Evolutionary conservation across 345 rosid genomes (phyloP).

Genomic region (Syzygium jambos): DNA sequence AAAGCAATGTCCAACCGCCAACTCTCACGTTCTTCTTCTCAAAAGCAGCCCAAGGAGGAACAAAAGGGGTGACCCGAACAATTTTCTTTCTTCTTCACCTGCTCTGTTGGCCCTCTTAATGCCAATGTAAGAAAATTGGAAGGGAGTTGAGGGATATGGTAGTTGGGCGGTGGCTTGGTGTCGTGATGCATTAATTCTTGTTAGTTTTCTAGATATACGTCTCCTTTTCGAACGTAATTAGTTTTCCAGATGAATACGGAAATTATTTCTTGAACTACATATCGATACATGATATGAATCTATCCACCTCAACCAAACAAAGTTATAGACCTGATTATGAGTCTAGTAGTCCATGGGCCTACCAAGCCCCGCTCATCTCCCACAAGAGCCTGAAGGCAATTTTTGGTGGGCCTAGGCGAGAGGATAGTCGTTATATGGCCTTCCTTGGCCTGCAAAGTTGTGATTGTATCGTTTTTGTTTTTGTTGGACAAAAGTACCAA

Average conservation of each 20-base stretch:
- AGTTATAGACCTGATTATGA: background rate
- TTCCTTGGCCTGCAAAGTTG: background rate
- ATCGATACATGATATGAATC: background rate
- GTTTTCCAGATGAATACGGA: background rate
- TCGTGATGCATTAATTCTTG: background rate
- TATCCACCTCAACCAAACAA: background rate
- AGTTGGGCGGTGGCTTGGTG: background rate
- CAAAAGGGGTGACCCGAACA: background rate
- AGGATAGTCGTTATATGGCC: too few relatives aligned
- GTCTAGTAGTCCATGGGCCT: background rate
- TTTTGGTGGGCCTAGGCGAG: background rate
- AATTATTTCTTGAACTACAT: background rate
- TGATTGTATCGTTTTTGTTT: background rate
- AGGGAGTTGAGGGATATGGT: background rate
- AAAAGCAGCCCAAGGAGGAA: background rate
- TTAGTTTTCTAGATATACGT: background rate
- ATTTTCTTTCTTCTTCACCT: background rate
- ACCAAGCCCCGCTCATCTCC: background rate
- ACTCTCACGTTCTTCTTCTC: background rate
- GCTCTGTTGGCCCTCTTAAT: background rate
- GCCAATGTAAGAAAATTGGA: background rate
- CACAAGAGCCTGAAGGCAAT: background rate
- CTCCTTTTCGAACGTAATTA: background rate
- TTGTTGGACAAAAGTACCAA: background rate
- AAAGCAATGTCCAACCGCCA: background rate